Conservation (phyloP, 2,329 filamentous ascomycete species). For the Pseudogymnoascus destructans region DNA sequence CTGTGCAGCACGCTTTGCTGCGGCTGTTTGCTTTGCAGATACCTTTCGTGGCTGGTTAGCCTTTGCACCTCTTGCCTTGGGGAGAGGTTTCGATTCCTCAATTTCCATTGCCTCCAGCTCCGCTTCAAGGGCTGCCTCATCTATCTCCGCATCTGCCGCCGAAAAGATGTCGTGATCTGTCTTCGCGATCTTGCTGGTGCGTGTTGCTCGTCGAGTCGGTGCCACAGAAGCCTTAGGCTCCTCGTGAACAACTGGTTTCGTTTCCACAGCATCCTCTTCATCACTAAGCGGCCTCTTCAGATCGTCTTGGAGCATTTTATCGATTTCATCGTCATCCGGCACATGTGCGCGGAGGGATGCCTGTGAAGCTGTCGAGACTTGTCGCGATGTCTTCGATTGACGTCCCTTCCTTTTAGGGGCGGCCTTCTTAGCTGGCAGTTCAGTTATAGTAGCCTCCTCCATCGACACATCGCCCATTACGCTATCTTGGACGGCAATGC, state of each 20-base stretch:
- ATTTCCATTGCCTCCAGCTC: constrained; percentile 23
- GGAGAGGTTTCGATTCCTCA: constrained; percentile 19
- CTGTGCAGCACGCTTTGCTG: constrained; percentile 19
- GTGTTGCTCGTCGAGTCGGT: constrained; percentile 13
- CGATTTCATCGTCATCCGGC: constrained; percentile 51
- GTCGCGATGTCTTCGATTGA: constrained; percentile 33
- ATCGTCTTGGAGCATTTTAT: constrained; percentile 52
- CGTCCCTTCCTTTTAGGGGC: constrained; percentile 33
- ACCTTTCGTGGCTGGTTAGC: constrained; percentile 22
- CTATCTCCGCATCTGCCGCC: constrained; percentile 17
- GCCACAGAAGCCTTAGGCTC: not conserved
- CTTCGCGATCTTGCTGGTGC: constrained; percentile 14
- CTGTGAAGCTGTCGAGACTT: constrained; percentile 38
- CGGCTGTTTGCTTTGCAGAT: constrained; percentile 23
- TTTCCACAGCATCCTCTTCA: constrained; percentile 32
- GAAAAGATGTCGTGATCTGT: constrained; percentile 20
- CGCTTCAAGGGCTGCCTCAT: constrained; percentile 23
- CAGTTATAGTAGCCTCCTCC: constrained; percentile 33
- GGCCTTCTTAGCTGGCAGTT: constrained; percentile 43
- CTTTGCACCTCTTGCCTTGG: constrained; percentile 22
- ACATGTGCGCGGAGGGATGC: constrained; percentile 32
- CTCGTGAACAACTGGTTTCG: constrained; percentile 24
- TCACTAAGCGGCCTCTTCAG: constrained; percentile 44
- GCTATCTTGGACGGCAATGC: constrained; percentile 25
- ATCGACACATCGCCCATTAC: constrained; percentile 16